Conservation (phyloP, 176 grass and related monocot genomes). For the Canna indica region DNA sequence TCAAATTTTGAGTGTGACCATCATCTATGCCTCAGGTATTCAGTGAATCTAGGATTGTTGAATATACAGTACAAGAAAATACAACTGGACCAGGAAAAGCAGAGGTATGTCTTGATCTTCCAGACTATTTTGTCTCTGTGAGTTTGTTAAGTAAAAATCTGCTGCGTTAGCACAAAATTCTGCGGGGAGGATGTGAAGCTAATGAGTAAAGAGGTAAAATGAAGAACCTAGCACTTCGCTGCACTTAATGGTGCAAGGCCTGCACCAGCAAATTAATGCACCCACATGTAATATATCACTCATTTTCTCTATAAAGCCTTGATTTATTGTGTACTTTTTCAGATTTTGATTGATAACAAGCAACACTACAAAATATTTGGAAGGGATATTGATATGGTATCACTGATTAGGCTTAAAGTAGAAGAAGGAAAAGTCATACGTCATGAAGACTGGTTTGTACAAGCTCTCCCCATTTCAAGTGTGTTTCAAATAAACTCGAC, state of each 20-base stretch:
- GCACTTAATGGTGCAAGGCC: not conserved
- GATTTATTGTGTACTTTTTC: not conserved
- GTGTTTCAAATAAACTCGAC: too few species aligned
- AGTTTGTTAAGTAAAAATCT: not conserved
- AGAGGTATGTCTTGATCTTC: conserved; percentile 13
- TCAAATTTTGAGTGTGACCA: not conserved
- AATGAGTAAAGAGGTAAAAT: too few species aligned
- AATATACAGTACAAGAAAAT: conserved; percentile 46
- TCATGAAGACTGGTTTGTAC: conserved; percentile 38
- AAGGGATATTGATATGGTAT: conserved; percentile 9
- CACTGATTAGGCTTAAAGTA: conserved; percentile 3
- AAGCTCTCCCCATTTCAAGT: not conserved
- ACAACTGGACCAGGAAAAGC: conserved; percentile 30
- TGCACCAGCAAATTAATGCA: not conserved
- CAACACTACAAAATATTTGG: conserved; percentile 10
- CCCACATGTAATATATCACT: not conserved
- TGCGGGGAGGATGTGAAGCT: not conserved
- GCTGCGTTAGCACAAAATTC: not conserved
- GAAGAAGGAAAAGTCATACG: conserved; percentile 8
- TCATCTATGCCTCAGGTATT: conserved; percentile 22
- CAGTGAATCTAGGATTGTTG: conserved; percentile 47
- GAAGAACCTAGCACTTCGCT: too few species aligned
- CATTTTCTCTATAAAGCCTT: not conserved
- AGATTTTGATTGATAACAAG: conserved; percentile 21
- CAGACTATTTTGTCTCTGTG: not conserved